A percentile compares a stretch with the other conserved stretches of the same genome.
Evolutionary conservation across 2,329 filamentous ascomycete genomes (phyloP).

Genomic region (Colletotrichum magnum): DNA sequence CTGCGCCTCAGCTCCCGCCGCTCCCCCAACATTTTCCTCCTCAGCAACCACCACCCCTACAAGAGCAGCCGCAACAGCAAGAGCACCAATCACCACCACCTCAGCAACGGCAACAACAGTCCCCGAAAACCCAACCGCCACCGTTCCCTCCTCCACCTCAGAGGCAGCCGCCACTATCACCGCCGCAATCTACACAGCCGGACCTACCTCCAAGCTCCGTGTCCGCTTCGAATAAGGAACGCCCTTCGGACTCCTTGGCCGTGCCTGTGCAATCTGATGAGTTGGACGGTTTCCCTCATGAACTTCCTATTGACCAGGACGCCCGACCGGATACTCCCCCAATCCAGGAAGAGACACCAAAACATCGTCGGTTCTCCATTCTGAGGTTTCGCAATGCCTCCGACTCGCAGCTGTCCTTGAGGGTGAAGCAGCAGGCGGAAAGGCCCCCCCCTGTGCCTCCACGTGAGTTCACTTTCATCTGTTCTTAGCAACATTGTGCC

Average conservation of each 20-base stretch:
- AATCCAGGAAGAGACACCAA: conserved; percentile 68
- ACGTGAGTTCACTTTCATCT: conserved; percentile 60
- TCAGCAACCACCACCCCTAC: conserved; percentile 24
- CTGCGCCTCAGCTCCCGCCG: conserved; percentile 46
- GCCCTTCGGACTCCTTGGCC: conserved; percentile 11
- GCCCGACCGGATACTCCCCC: conserved; percentile 63
- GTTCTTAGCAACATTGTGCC: not conserved
- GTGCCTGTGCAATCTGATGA: conserved; percentile 29
- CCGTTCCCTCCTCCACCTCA: not conserved
- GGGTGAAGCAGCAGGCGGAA: conserved; percentile 77
- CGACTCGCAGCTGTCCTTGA: conserved; percentile 86
- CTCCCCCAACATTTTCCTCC: conserved; percentile 41
- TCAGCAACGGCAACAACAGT: conserved; percentile 17
- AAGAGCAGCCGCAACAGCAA: conserved; percentile 23
- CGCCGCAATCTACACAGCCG: not conserved
- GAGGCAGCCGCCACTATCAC: not conserved
- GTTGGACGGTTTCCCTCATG: conserved; percentile 24
- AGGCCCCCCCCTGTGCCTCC: conserved; percentile 71
- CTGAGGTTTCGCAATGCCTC: conserved; percentile 93
- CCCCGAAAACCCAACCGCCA: conserved; percentile 11
- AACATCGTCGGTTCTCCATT: conserved; percentile 76
- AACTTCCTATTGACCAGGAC: conserved; percentile 42
- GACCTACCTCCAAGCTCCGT: conserved; percentile 20
- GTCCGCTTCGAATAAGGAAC: conserved; percentile 20
- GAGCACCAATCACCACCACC: conserved; percentile 6